Evolutionary conservation across 163 green algal genomes (phyloP), one percentile per base, ranked within the genome.

Genomic region (Chlamydomonas reinhardtii): DNA sequence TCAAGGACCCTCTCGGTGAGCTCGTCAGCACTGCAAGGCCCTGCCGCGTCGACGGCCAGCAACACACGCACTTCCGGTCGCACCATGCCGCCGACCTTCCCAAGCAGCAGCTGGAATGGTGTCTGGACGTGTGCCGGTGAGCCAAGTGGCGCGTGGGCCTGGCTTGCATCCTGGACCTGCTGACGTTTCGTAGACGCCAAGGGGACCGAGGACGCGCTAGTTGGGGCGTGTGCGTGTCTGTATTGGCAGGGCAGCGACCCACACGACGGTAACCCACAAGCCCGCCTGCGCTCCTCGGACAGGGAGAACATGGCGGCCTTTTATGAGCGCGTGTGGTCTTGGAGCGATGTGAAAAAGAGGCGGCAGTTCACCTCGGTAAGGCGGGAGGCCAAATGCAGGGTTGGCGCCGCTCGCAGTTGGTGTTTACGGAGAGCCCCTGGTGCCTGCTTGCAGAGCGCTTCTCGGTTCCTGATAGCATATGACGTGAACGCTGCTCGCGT

Each of bases 71-170:
- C 9, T 29, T 86, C 34, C 35, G 80, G 56, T 59, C 69, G 25
- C 65, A 66, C 69, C 69, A 65, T 65, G 80, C 80, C 2, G 31
- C 29, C 2, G 70, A 79, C 70, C 52, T 86, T 56, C 70, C 80
- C 27, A 79, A 79, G 80, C 70, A 86, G 34, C 80, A 80, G 35
- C 80, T 66, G 11, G 80, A 73, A 16, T 86, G 80, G 80, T 86
- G 80, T 37, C 27, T 86, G 54, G 54, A 74, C 31, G 29, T 66
- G 0, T 86, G 80, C 80, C 73, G 80, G 80, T 86, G 56, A 56
- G 48, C 48, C 5, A 56, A 14, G 11, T 48, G 39, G 39, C 39
- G 39, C 48, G 48, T 19, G 14, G 48, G 48, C 17, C 48, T 56
- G 48, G 1, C 48, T 56, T 9, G 5, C 9, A 17, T 1, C 48